Base-by-base conservation (phyloP, 768 basidiomycete species). In the Lactarius evosmus region DNA sequence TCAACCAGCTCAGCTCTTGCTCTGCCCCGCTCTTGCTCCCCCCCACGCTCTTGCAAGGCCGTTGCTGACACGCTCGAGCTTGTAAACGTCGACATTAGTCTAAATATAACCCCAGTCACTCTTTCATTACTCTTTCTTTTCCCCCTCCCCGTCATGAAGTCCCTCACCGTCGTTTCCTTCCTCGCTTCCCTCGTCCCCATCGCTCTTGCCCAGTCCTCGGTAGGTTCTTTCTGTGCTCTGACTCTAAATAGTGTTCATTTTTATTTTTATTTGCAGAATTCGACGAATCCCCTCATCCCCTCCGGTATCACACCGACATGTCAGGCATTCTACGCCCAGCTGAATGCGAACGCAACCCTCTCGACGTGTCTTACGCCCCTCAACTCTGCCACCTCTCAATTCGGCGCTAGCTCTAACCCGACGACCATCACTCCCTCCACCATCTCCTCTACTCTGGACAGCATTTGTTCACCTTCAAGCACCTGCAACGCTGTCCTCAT, bases 341-440 rank as follows among this genome's bases (percentile, higher is more conserved):
- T 98, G 61, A 85, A 98, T 78, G 72, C 68, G 49, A 82, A 96
- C 76, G 22, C 78, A 2, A 70, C 63, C 53, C 74, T 98, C 61
- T 63, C 76, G 1, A 68, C 80, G 12, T 97, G 94, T 82, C 83
- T 90, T 25, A 70, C 70, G 0, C 72, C 86, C 12, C 76, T 97
- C 70, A 81, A 85, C 65, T 73, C 77, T 27, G 84, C 88, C 11
- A 84, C 89, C 32, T 67, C 80, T 25, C 73, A 75, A 44, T 92
- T 87, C 60, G 74, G 74, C 8, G 81, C 85, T 2, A 77, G 78
- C 56, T 70, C 70, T 61, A 79, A 74, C 73, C 66, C 78, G 25
- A 72, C 78, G 33, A 70, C 74, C 52, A 63, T 76, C 34, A 75
- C 81, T 61, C 69, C 82, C 49, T 71, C 82, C 36, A 60, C 75